Conservation (phyloP, 2,329 filamentous ascomycete species). For the Aspergillus unguis region DNA sequence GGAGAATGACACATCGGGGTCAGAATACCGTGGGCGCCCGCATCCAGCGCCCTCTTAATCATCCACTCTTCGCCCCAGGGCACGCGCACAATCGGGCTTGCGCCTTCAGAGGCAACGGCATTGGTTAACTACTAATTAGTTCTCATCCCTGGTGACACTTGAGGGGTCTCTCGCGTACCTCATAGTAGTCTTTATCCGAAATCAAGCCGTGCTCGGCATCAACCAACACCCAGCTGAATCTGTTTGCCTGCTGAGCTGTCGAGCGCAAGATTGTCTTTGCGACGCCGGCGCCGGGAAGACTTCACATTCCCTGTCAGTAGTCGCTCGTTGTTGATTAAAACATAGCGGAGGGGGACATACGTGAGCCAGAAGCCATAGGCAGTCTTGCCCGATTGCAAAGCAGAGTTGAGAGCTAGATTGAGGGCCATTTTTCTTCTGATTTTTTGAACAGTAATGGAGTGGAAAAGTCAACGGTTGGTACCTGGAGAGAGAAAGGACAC, state of each 20-base stretch:
- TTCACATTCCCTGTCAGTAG: constrained; percentile 3
- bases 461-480: neutral
- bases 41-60: constrained; percentile 40
- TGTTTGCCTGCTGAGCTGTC: constrained; percentile 17
- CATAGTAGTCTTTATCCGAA: constrained; percentile 37
- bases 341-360: constrained; percentile 22
- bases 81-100: constrained; percentile 36
- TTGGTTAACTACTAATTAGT: constrained; percentile 21
- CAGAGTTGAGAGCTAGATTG: constrained; percentile 16
- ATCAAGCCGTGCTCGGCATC: constrained; percentile 43
- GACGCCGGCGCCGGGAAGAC: constrained; percentile 29
- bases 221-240: constrained; percentile 38
- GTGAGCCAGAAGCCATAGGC: constrained; percentile 37
- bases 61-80: constrained; percentile 38
- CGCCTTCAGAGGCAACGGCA: constrained; percentile 36
- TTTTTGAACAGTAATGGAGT: neutral
- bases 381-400: constrained; percentile 14
- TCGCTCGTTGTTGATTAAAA: neutral
- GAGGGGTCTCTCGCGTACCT: constrained; percentile 16
- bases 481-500: neutral
- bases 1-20: constrained; percentile 35
- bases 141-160: neutral
- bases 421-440: constrained; percentile 13
- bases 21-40: constrained; percentile 38
- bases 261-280: constrained; percentile 35